These are phyloP conservation scores for Cerioporus squamosus DNA, from an alignment of 1,284 basidiomycete species.

Conservation along the genomic window DNA sequence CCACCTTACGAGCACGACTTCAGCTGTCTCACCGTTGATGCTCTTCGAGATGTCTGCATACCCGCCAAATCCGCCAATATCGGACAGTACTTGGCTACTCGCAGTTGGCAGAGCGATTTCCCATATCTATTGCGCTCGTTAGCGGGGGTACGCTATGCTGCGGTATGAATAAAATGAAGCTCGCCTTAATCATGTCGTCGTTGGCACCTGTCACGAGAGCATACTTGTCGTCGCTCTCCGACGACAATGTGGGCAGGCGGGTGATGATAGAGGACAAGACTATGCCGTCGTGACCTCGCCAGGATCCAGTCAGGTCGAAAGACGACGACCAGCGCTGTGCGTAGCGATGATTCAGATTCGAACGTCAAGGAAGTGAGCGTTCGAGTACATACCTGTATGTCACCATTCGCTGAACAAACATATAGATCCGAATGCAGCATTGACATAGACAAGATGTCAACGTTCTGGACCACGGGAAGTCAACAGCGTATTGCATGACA, in stretches of 20 bases:
- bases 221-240: slow-evolving; percentile 34
- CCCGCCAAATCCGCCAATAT: slow-evolving; percentile 15
- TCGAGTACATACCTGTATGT: slow-evolving; percentile 59
- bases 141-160: not conserved
- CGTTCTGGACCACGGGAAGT: slow-evolving; percentile 45
- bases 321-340: slow-evolving; percentile 76
- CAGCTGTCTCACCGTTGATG: slow-evolving; percentile 22
- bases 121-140: slow-evolving; percentile 52
- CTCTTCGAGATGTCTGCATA: slow-evolving; percentile 19
- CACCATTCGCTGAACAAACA: slow-evolving; percentile 83
- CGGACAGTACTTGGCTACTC: slow-evolving; percentile 14
- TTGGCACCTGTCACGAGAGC: slow-evolving; percentile 83
- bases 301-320: slow-evolving; percentile 84
- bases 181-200: slow-evolving; percentile 82
- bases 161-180: not conserved
- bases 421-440: slow-evolving; percentile 80
- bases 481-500: not conserved
- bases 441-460: slow-evolving; percentile 82
- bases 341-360: slow-evolving; percentile 1
- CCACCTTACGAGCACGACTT: not conserved
- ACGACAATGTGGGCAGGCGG: slow-evolving; percentile 21
- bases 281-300: slow-evolving; percentile 81
- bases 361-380: not conserved
- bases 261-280: slow-evolving; percentile 78
- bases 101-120: slow-evolving; percentile 45